Conservation (phyloP, 2,329 filamentous ascomycete species). For the Epichloe coenophiala region DNA sequence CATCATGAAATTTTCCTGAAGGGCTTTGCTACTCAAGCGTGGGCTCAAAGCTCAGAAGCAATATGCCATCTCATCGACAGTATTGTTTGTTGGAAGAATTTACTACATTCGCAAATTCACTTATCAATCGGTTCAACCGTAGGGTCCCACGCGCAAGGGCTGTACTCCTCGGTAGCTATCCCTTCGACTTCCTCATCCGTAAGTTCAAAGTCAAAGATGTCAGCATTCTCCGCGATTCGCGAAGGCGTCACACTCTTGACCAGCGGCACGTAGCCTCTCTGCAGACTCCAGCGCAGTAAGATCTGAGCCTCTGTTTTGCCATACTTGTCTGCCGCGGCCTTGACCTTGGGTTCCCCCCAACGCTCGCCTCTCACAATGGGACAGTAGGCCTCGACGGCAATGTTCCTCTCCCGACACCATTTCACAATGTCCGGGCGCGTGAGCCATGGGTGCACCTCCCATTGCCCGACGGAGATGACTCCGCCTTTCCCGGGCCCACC, state of each 20-base stretch:
- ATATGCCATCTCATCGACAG: too few species aligned
- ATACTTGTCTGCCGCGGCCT: slow-evolving; percentile 56
- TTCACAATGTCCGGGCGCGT: slow-evolving; percentile 62
- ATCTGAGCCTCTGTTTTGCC: slow-evolving; percentile 63
- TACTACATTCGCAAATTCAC: slow-evolving; percentile 6
- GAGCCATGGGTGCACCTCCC: slow-evolving; percentile 84
- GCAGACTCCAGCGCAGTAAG: slow-evolving; percentile 66
- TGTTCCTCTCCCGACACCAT: slow-evolving; percentile 55
- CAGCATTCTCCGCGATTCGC: slow-evolving; percentile 51
- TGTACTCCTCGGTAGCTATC: slow-evolving; percentile 37
- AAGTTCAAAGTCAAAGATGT: slow-evolving; percentile 42
- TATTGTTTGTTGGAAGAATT: too few species aligned
- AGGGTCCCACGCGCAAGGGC: slow-evolving; percentile 44
- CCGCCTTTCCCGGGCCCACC: slow-evolving; percentile 53
- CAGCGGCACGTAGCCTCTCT: slow-evolving; percentile 61
- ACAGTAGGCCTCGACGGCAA: slow-evolving; percentile 51
- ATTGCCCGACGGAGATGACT: slow-evolving; percentile 71
- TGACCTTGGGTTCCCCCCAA: slow-evolving; percentile 54
- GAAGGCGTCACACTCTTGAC: slow-evolving; percentile 60
- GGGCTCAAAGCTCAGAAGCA: too few species aligned
- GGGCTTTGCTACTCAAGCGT: too few species aligned
- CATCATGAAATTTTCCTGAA: too few species aligned
- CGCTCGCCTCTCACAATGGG: slow-evolving; percentile 55
- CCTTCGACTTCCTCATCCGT: slow-evolving; percentile 36
- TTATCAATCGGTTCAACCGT: slow-evolving; percentile 32